Conservation (phyloP, 768 basidiomycete genomes). For the Termitomyces heimii region DNA sequence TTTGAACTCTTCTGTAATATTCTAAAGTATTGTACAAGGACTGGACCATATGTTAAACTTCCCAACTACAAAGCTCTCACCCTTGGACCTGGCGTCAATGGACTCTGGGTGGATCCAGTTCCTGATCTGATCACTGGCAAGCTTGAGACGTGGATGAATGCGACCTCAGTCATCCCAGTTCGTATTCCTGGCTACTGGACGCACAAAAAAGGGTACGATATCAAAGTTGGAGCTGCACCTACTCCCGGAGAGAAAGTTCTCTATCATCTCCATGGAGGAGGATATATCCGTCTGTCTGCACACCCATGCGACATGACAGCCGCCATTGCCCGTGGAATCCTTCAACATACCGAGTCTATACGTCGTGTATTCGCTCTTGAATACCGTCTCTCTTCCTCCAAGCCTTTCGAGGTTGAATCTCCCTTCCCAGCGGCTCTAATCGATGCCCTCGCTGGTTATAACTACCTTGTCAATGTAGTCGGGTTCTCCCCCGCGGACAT, state of each 20-base stretch:
- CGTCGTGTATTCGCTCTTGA: constrained; percentile 56
- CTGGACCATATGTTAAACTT: constrained; percentile 23
- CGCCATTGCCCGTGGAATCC: constrained; percentile 37
- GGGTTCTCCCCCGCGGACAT: constrained; percentile 57
- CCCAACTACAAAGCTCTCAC: constrained; percentile 37
- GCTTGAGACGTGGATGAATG: constrained; percentile 32
- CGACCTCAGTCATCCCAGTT: constrained; percentile 32
- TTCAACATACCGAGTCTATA: constrained; percentile 37
- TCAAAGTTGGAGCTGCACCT: constrained; percentile 30
- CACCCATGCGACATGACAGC: constrained; percentile 46
- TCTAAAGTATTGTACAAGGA: constrained; percentile 17
- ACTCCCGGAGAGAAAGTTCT: constrained; percentile 49
- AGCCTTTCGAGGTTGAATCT: constrained; percentile 34
- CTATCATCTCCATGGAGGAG: constrained; percentile 63
- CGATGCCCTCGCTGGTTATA: constrained; percentile 70
- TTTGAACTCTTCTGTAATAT: background rate
- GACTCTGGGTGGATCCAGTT: constrained; percentile 42
- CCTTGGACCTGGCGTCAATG: constrained; percentile 34
- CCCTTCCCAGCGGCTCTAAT: constrained; percentile 75
- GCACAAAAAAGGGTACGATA: constrained; percentile 33
- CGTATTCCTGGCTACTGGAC: constrained; percentile 58
- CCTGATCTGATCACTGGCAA: constrained; percentile 38
- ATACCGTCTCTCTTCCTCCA: constrained; percentile 57
- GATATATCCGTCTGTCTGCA: constrained; percentile 46
- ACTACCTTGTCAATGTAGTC: constrained; percentile 54